Evolutionary conservation across 2,329 filamentous ascomycete species (phyloP).

Genomic region (Colletotrichum lupini): DNA sequence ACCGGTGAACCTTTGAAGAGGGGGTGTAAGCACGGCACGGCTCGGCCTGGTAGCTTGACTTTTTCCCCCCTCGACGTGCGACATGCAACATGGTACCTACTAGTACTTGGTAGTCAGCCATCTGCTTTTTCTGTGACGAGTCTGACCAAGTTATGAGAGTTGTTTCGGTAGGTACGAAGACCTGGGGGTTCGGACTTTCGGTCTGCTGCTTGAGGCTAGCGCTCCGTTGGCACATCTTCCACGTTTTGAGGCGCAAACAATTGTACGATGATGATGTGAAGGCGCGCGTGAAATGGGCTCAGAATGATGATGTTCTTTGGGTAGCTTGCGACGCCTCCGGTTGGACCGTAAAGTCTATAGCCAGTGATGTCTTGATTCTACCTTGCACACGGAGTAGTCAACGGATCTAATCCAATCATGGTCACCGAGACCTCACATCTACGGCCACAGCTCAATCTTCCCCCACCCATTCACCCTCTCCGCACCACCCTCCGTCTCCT

Average conservation of each 20-base stretch:
- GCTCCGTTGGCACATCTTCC: background rate
- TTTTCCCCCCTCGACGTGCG: background rate
- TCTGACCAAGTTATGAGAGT: background rate
- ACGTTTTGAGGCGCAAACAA: background rate
- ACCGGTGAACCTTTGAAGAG: conserved; percentile 14
- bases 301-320: conserved; percentile 6
- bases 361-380: too few relatives aligned
- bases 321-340: background rate
- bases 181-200: background rate
- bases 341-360: background rate
- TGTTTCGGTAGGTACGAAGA: background rate
- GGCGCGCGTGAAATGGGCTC: conserved; percentile 7
- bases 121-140: background rate
- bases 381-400: background rate
- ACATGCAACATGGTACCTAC: background rate
- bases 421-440: background rate
- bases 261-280: conserved; percentile 24
- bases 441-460: conserved; percentile 77
- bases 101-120: background rate
- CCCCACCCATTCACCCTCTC: conserved; percentile 64
- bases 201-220: background rate
- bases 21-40: conserved; percentile 31
- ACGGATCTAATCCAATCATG: background rate
- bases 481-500: conserved; percentile 48
- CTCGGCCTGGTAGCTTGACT: conserved; percentile 13